These are phyloP conservation scores for Amauroascus niger DNA, from an alignment of 2,329 filamentous ascomycete genomes.

Conservation along the genomic window DNA sequence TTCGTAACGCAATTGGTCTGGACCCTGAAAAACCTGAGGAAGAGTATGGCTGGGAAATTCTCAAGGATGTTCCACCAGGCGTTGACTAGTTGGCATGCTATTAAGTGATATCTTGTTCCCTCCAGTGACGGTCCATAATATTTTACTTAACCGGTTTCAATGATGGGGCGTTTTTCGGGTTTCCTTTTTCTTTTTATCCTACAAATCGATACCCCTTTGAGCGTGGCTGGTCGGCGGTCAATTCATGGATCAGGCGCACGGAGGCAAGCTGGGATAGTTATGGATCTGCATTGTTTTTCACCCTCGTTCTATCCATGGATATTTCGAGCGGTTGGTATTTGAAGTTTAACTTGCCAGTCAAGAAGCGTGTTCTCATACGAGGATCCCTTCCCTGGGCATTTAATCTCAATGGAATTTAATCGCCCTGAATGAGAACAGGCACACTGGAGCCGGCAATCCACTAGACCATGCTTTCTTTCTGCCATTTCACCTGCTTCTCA, in stretches of 20 bases:
- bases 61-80: slow-evolving; percentile 30
- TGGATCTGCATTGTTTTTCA: neutral
- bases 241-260: neutral
- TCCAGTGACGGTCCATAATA: neutral
- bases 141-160: too few species aligned
- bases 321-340: neutral
- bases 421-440: neutral
- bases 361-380: neutral
- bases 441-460: neutral
- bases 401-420: neutral
- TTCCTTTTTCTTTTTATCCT: neutral
- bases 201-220: slow-evolving; percentile 8
- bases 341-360: neutral
- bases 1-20: slow-evolving; percentile 40
- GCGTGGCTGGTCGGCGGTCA: neutral
- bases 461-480: too few species aligned
- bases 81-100: slow-evolving; percentile 8
- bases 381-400: neutral
- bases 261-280: neutral
- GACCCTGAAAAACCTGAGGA: slow-evolving; percentile 41
- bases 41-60: slow-evolving; percentile 41
- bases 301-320: neutral
- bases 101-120: neutral
- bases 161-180: slow-evolving; percentile 2
- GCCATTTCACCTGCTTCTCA: too few species aligned